Base-by-base conservation (phyloP, 2,329 filamentous ascomycete genomes). In the Ceratocystiopsis brevicomis region DNA sequence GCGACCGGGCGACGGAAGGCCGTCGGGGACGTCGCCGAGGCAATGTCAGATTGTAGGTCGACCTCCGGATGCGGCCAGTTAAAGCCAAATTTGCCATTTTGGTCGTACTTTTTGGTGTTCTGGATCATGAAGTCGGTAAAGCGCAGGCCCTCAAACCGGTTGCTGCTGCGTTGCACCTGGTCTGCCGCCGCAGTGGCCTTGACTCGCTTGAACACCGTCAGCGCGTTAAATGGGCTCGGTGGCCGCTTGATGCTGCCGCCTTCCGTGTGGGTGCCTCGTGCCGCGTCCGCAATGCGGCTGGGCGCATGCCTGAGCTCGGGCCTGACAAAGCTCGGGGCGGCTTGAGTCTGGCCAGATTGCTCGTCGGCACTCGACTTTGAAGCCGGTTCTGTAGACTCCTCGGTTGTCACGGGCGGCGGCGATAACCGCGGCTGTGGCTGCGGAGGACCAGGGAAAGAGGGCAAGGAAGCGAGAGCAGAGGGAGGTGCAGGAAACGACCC, bases 31-130 rank as follows among this genome's bases (percentile, higher is more conserved):
- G 49, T 51, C 5, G 43, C 48, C 13, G 41, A 45, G 4, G 48
- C 38, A 33, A 45, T 2, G 17, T 48, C 46, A 2, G 46, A 47
- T 11, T 40, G 12, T 46, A 47, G 13, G 36, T 48, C 45, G 1
- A 42, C 35, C 40, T 58, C 46, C 39, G 53, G 54, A 37, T 57
- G 53, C 37, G 43, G 55, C 50, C 59, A 53, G 41, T 53, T 54
- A 53, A 64, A 70, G 46, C 69, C 64, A 47, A 71, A 76, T 2
- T 65, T 61, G 14, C 72, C 72, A 5, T 66, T 69, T 39, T 66
- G 64, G 49, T 71, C 66, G 48, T 76, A 76, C 49, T 76, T 76
- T 48, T 68, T 71, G 48, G 68, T 72, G 38, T 71, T 69, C 44
- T 66, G 55, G 0, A 69, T 66, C 32, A 75, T 57, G 15, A 61